These are phyloP conservation scores for Polyplosphaeria fusca DNA, from an alignment of 495 filamentous ascomycete species.

Conservation along the genomic window DNA sequence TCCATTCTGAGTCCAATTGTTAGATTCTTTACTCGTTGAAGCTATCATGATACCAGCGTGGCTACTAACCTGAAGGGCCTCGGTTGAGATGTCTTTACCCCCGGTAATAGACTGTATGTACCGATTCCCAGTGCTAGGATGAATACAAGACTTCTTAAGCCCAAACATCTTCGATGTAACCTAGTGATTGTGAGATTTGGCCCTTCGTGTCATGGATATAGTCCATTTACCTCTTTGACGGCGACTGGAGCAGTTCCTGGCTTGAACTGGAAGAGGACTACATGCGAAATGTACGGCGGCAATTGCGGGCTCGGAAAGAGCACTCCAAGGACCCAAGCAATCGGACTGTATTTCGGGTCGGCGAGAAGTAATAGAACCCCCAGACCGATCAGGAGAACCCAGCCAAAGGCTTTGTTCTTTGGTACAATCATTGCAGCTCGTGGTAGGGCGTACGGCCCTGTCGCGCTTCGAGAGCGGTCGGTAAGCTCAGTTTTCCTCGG, in stretches of 20 bases:
- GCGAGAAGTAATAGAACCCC: neutral
- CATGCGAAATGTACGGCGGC: neutral
- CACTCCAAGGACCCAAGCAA: neutral
- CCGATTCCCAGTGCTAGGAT: constrained; percentile 34
- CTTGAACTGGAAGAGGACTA: constrained; percentile 31
- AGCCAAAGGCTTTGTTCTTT: neutral
- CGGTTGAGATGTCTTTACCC: constrained; percentile 25
- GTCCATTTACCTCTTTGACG: constrained; percentile 25
- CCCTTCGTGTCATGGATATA: no score
- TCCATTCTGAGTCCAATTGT: constrained; percentile 24
- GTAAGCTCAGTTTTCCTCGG: no score
- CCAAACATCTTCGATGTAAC: constrained; percentile 38
- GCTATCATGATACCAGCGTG: constrained; percentile 22
- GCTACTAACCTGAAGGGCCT: constrained; percentile 16
- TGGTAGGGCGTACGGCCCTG: no score
- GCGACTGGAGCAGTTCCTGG: neutral
- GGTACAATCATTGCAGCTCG: neutral
- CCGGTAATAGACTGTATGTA: constrained; percentile 36
- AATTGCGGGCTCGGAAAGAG: neutral
- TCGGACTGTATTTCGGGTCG: neutral
- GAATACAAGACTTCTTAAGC: constrained; percentile 17
- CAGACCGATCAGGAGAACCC: neutral
- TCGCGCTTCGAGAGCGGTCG: no score
- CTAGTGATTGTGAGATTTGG: neutral
- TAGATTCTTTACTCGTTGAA: neutral